These are phyloP conservation scores for Fusarium haematococcum DNA, from an alignment of 2,329 filamentous ascomycete genomes.

Conservation along the genomic window DNA sequence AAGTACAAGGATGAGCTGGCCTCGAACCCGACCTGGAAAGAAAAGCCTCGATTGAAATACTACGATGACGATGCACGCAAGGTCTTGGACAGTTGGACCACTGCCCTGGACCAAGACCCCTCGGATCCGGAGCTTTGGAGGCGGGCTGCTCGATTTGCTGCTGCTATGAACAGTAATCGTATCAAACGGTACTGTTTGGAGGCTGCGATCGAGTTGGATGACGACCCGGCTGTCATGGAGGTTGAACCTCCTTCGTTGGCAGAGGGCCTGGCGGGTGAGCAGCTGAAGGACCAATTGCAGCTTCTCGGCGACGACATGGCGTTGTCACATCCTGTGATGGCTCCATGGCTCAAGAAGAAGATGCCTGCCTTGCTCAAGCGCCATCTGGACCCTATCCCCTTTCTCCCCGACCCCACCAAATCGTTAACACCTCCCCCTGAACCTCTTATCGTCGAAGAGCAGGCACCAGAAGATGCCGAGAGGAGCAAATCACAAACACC, in stretches of 20 bases:
- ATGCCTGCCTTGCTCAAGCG: slow-evolving; percentile 65
- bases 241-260: slow-evolving; percentile 72
- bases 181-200: slow-evolving; percentile 73
- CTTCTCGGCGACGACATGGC: slow-evolving; percentile 67
- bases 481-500: slow-evolving; percentile 33
- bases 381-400: slow-evolving; percentile 71
- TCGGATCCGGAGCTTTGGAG: slow-evolving; percentile 77
- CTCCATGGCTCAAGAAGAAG: slow-evolving; percentile 64
- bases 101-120: slow-evolving; percentile 72
- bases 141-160: slow-evolving; percentile 67
- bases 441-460: slow-evolving; percentile 23
- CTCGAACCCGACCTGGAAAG: slow-evolving; percentile 65
- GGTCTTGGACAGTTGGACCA: slow-evolving; percentile 68
- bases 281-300: slow-evolving; percentile 67
- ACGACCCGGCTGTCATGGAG: slow-evolving; percentile 72
- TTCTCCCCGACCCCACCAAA: slow-evolving; percentile 66
- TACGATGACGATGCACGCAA: slow-evolving; percentile 52
- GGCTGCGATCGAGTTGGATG: slow-evolving; percentile 74
- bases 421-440: slow-evolving; percentile 48
- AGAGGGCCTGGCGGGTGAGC: slow-evolving; percentile 72
- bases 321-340: slow-evolving; percentile 70
- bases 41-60: slow-evolving; percentile 44
- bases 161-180: slow-evolving; percentile 67
- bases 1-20: slow-evolving; percentile 49
- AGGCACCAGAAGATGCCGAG: slow-evolving; percentile 26